Conservation (phyloP, 2,329 filamentous ascomycete genomes). For the Aspergillus quadricinctus region DNA sequence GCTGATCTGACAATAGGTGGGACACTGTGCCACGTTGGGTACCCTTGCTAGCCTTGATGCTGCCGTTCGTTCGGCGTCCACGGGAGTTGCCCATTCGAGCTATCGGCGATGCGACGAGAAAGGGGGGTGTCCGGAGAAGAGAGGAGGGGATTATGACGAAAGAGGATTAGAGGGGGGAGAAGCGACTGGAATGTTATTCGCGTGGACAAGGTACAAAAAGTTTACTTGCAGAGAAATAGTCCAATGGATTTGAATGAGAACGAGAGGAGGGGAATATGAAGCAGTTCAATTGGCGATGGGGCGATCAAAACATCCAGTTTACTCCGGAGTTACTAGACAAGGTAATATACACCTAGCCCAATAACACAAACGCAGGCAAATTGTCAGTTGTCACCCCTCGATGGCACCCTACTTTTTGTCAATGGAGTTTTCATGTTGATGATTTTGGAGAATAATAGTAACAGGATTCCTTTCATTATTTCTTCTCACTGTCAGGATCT, state of each 20-base stretch:
- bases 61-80: constrained; percentile 28
- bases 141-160: constrained; percentile 3
- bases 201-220: not conserved
- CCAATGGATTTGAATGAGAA: not conserved
- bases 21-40: constrained; percentile 26
- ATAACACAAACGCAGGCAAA: not conserved
- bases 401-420: no score
- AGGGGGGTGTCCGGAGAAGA: constrained; percentile 11
- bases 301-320: not conserved
- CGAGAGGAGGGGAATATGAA: not conserved
- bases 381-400: not conserved
- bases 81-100: constrained; percentile 16
- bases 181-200: not conserved
- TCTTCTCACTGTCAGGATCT: not conserved
- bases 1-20: constrained; percentile 21
- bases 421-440: not conserved
- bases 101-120: not conserved
- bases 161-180: not conserved
- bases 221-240: not conserved
- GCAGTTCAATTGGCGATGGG: not conserved
- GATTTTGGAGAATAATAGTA: not conserved
- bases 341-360: no score
- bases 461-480: not conserved
- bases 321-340: not conserved
- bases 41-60: constrained; percentile 20